Evolutionary conservation across 2,329 filamentous ascomycete species (phyloP), one percentile per base, ranked within the genome.

Genomic region (Fusarium hainanense): DNA sequence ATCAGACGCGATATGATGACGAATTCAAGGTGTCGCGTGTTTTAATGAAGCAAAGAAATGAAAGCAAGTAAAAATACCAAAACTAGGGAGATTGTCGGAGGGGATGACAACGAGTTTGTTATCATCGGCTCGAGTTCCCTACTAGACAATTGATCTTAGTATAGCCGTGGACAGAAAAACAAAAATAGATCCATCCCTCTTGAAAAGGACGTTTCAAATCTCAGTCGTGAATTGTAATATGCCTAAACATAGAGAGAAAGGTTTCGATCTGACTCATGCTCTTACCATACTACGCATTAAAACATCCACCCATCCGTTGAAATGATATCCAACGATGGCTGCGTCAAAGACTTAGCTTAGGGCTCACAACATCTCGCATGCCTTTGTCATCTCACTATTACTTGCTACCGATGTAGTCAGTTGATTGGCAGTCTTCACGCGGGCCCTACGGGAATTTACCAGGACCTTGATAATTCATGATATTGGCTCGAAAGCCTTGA

Each of bases 31-130:
- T 65, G 61, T 32, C 60, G 57, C 50, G 69, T 73, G 72, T 66
- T 66, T 74, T 74, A 74, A 74, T 74, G 71, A 73, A 55, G 60
- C 62, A 65, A 70, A 58, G 64, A 64, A 63, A 67, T 52, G 66
- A 71, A 65, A 69, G 57, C 63, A 66, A 63, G 63, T 66, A 74
- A 69, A 70, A 65, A 66, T 70, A 73, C 64, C 68, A 71, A 72
- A 71, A 63, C 49, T 63, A 51, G 70, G 70, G 72, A 70, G 68
- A 70, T 69, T 71, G 58, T 67, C 52, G 49, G 68, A 73, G 65
- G 72, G 69, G 72, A 63, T 72, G 69, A 71, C 37, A 67, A 67
- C 62, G 56, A 58, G 58, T 32, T 66, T 69, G 66, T 69, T 64
- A 54, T 54, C 50, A 67, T 67, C 56, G 64, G 71, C 61, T 58